Base-by-base conservation (phyloP, 75 land plant genomes). In the Pinus albicaulis region DNA sequence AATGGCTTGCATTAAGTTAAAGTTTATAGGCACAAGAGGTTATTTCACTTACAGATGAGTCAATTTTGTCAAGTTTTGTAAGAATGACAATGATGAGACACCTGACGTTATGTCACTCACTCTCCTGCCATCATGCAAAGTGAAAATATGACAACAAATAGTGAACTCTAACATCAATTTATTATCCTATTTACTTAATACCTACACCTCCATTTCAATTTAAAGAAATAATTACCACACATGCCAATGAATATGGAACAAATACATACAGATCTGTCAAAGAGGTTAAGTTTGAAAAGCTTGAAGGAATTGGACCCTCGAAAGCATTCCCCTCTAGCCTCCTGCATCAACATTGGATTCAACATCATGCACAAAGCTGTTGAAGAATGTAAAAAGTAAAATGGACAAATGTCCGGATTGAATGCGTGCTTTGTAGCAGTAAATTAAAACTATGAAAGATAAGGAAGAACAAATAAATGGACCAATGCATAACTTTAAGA, bases 291-390 rank as follows among this genome's bases (percentile, higher is more conserved):
- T 79, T 69, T 57, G 64, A 61, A 74, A 79, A 78, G 41, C 81
- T 83, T 63, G 68, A 66, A 58, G 84, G 84, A 71, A 83, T 83
- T 36, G 84, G 84, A 48, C 84, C 84, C 36, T 83, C 56, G 58
- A 83, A 75, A 26, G 28, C 28, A 48, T 73, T 83, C 20, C 84
- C 84, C 57, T 79, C 57, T 44, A 83, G 14, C 55, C 77, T 69
- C 74, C 84, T 83, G 73, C 55, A 71, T 55, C 28, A 55, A n/a
- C 22, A 73, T 26, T 38, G 38, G 69, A 41, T 66, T 22, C 48
- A 38, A 36, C 34, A 19, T 17, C 7, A 16, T 36, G 36, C 2
- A 3, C 22, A 66, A 66, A 36, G 19, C 70, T 19, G 14, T 66
- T 6, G 70, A 66, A 66, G 41, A 36, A 44, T 44, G 48, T 44